Evolutionary conservation across 768 basidiomycete species (phyloP), one percentile per base, ranked within the genome.

Genomic region (Pulveroboletus sp.): DNA sequence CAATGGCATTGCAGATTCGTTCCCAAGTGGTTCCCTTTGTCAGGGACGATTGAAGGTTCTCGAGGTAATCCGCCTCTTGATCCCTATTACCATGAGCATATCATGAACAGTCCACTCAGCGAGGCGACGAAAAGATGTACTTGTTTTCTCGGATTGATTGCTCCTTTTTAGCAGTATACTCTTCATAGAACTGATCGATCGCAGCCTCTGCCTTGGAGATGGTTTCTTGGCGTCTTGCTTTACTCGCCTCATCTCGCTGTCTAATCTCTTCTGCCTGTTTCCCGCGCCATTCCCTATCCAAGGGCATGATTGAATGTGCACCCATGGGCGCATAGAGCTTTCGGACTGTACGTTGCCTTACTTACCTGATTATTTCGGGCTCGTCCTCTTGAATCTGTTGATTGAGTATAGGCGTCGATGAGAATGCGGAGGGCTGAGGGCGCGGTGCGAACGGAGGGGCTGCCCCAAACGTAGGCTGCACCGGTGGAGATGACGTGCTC

Each of bases 21-120:
- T 93, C 83, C 95, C 95, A 99, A 8, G 93, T 95, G 18, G 95
- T 96, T 24, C 95, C 96, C 47, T 79, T 76, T 0, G 91, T 85
- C 44, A 98, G 81, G 9, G 83, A 80, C 42, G 84, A 85, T 18
- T 81, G 81, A 47, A 93, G 73, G n/a, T 72, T 70, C 14, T 81
- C 76, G 36, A 94, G 62, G 73, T 86, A 97, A 50, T 85, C 81
- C 17, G 82, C 81, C 69, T 98, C 95, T 55, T 85, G 76, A 65
- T 96, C 87, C 75, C 95, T 98, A 63, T 37, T 5, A 14, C 1
- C 17, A 39, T 38, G n/a, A 36, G 24, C 18, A 45, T 33, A 27
- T 12, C 26, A 40, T 58, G 31, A 57, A n/a, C 35, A 18, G n/a
- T 41, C 33, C 11, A 6, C 30, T 17, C 35, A 3, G 1, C 42